Percentiles rank a stretch among this genome's conserved stretches.
Evolutionary conservation across 1,284 basidiomycete genomes (phyloP).

Genomic region (Singerocomus inundabilis): DNA sequence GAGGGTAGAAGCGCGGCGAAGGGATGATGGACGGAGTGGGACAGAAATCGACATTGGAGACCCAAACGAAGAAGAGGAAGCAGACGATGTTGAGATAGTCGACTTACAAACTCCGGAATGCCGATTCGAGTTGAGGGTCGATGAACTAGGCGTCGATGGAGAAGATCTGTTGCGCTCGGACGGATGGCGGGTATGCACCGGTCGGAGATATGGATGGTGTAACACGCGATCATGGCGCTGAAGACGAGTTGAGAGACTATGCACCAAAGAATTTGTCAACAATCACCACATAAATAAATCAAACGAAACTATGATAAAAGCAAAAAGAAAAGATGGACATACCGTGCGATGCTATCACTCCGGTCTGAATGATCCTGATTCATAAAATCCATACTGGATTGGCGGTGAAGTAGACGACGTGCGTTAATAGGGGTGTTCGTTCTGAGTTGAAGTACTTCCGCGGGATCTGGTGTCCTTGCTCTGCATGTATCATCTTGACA

Average conservation of each 20-base stretch:
- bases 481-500: slow-evolving; percentile 14
- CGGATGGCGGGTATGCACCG: slow-evolving; percentile 35
- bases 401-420: slow-evolving; percentile 63
- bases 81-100: slow-evolving; percentile 26
- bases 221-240: slow-evolving; percentile 59
- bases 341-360: slow-evolving; percentile 62
- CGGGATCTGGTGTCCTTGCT: slow-evolving; percentile 26
- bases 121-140: slow-evolving; percentile 50
- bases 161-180: slow-evolving; percentile 39
- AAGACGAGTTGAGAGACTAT: slow-evolving; percentile 65
- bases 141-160: slow-evolving; percentile 64
- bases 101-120: slow-evolving; percentile 28
- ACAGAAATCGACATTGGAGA: slow-evolving; percentile 36
- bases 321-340: slow-evolving; percentile 23
- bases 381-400: slow-evolving; percentile 84
- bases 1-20: slow-evolving; percentile 35
- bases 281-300: slow-evolving; percentile 6
- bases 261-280: slow-evolving; percentile 11
- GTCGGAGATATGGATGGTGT: slow-evolving; percentile 62
- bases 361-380: slow-evolving; percentile 44
- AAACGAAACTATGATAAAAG: slow-evolving; percentile 6
- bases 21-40: slow-evolving; percentile 34
- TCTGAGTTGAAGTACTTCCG: slow-evolving; percentile 41
- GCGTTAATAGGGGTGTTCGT: slow-evolving; percentile 39
- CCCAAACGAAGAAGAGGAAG: slow-evolving; percentile 35